These are phyloP conservation scores for Monosporascus cannonballus DNA, from an alignment of 2,329 filamentous ascomycete species.

Conservation along the genomic window DNA sequence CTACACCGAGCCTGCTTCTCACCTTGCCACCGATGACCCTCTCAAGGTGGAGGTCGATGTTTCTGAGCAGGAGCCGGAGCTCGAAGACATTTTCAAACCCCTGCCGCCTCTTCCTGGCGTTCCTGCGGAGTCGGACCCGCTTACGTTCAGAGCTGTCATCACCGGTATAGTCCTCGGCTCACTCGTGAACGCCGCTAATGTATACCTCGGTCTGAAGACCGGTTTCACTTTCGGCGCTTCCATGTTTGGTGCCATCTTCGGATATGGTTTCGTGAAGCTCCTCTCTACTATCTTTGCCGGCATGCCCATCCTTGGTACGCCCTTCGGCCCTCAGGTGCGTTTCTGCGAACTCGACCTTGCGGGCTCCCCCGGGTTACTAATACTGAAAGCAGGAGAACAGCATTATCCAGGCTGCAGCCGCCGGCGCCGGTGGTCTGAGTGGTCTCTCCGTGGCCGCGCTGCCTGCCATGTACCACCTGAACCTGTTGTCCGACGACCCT, in stretches of 20 bases:
- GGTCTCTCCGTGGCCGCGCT: slow-evolving; percentile 50
- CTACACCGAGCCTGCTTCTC: slow-evolving; percentile 2
- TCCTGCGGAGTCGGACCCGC: slow-evolving; percentile 31
- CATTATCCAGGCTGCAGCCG: slow-evolving; percentile 48
- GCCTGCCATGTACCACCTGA: slow-evolving; percentile 49
- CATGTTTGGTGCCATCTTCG: slow-evolving; percentile 46
- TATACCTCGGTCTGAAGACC: slow-evolving; percentile 47
- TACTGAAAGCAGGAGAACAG: slow-evolving; percentile 41
- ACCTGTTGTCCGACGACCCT: slow-evolving; percentile 38
- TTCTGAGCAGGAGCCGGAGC: not conserved
- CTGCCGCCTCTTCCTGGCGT: slow-evolving; percentile 29
- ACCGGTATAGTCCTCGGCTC: slow-evolving; percentile 46
- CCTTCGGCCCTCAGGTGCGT: slow-evolving; percentile 40
- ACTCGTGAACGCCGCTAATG: slow-evolving; percentile 51
- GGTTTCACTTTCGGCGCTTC: slow-evolving; percentile 38
- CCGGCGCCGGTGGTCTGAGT: slow-evolving; percentile 46
- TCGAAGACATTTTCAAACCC: slow-evolving; percentile 31
- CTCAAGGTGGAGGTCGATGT: not conserved
- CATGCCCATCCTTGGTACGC: slow-evolving; percentile 47
- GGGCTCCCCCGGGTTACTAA: not conserved
- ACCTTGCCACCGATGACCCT: slow-evolving; percentile 1
- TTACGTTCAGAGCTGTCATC: slow-evolving; percentile 46
- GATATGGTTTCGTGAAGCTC: slow-evolving; percentile 48
- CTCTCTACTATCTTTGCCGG: slow-evolving; percentile 34
- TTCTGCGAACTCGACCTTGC: not conserved